phyloP scores from a whole-genome alignment of 1,284 basidiomycete genomes.

The Macrocystidia cucumis region DNA sequence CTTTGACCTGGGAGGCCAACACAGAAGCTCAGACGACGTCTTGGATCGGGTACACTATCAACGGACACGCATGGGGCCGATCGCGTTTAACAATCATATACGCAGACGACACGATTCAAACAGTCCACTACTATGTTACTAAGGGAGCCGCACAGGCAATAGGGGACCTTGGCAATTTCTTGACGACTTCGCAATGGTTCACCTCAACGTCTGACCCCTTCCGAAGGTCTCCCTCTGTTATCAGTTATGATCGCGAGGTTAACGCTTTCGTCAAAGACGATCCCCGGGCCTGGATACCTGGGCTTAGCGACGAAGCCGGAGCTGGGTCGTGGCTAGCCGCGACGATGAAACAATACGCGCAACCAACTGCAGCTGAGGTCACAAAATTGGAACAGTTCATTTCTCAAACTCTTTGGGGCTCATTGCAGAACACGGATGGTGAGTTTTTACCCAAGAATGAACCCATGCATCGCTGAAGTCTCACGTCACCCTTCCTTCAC shows the following conservation, averaged over 20 bases:
- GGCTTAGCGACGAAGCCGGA: conserved; percentile 51
- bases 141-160: conserved; percentile 38
- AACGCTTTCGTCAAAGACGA: conserved; percentile 41
- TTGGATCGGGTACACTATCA: conserved; percentile 45
- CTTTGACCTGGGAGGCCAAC: conserved; percentile 38
- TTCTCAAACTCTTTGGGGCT: conserved; percentile 39
- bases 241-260: conserved; percentile 46
- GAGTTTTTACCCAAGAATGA: too few relatives aligned
- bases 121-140: conserved; percentile 47
- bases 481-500: conserved; percentile 2
- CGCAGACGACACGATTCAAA: conserved; percentile 42
- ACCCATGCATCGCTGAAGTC: neutral
- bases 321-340: conserved; percentile 53
- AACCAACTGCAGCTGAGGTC: conserved; percentile 45
- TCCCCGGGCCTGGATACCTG: conserved; percentile 48
- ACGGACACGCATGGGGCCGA: conserved; percentile 39
- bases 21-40: conserved; percentile 31
- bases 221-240: conserved; percentile 45
- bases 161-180: conserved; percentile 44
- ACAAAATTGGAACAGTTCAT: conserved; percentile 45
- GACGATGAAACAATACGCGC: conserved; percentile 46
- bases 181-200: conserved; percentile 52
- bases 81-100: conserved; percentile 43
- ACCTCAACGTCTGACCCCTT: conserved; percentile 43
- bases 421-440: conserved; percentile 46